Evolutionary conservation across 768 basidiomycete species (phyloP).

Genomic region (Collybia mongolica): DNA sequence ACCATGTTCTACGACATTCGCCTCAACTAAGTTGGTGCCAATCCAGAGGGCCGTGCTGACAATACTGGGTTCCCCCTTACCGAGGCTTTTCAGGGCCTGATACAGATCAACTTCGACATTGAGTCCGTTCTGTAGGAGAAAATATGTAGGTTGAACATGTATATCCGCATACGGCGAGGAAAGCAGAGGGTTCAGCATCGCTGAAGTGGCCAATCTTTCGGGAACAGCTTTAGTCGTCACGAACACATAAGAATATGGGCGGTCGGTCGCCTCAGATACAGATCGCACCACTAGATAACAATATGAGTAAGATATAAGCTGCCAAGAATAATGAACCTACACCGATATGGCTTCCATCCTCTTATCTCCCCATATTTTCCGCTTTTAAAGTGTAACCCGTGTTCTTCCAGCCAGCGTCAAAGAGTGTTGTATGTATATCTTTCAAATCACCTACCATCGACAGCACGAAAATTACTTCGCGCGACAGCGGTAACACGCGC

Average conservation of each 20-base stretch:
- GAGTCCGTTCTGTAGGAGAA: constrained; percentile 71
- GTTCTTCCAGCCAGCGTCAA: constrained; percentile 25
- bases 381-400: constrained; percentile 58
- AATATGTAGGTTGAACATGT: constrained; percentile 55
- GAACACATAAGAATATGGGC: constrained; percentile 62
- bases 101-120: constrained; percentile 70
- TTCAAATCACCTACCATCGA: constrained; percentile 36
- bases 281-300: constrained; percentile 50
- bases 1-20: constrained; percentile 51
- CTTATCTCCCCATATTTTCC: constrained; percentile 55
- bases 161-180: constrained; percentile 41
- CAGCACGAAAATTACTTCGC: constrained; percentile 61
- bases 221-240: constrained; percentile 72
- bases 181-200: constrained; percentile 56
- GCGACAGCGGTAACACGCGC: constrained; percentile 73
- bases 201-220: constrained; percentile 56
- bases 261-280: constrained; percentile 58
- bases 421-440: neutral
- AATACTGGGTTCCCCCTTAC: constrained; percentile 44
- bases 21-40: constrained; percentile 42
- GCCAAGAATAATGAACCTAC: constrained; percentile 26
- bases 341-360: constrained; percentile 63
- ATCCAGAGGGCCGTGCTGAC: constrained; percentile 58
- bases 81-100: constrained; percentile 41
- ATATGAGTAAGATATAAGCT: neutral